Percentiles rank a stretch among this genome's conserved stretches.
Evolutionary conservation across 2,329 filamentous ascomycete genomes (phyloP).

Genomic region (Neofusicoccum kwambonambiense): DNA sequence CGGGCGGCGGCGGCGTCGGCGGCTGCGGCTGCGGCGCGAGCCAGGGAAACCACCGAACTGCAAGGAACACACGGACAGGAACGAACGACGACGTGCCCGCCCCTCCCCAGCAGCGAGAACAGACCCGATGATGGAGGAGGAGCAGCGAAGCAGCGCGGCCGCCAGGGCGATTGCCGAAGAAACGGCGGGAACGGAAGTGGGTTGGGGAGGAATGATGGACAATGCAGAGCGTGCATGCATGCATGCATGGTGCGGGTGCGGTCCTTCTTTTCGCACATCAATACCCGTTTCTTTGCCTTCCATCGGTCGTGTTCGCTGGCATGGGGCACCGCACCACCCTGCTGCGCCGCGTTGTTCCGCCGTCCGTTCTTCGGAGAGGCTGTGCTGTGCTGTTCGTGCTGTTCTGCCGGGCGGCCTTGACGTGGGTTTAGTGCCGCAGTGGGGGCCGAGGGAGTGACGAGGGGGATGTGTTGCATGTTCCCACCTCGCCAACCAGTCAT

Average conservation of each 20-base stretch:
- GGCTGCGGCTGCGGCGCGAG: too few relatives aligned
- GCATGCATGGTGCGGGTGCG: too few relatives aligned
- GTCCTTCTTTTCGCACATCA: too few relatives aligned
- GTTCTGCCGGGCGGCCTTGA: conserved; percentile 14
- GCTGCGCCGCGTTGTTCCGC: neutral
- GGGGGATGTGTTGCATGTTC: neutral
- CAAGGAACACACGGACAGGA: neutral
- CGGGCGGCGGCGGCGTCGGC: too few relatives aligned
- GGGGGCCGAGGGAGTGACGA: neutral
- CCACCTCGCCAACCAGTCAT: too few relatives aligned
- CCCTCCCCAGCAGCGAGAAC: too few relatives aligned
- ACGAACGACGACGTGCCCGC: neutral
- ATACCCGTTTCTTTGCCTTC: too few relatives aligned
- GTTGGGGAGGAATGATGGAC: neutral
- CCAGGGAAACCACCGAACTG: too few relatives aligned
- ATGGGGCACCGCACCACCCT: neutral
- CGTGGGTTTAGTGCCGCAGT: neutral
- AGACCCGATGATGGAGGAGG: too few relatives aligned
- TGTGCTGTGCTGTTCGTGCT: neutral
- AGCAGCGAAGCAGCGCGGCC: too few relatives aligned
- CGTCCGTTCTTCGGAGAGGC: neutral
- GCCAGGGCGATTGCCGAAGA: neutral
- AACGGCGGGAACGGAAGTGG: neutral
- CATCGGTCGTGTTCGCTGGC: too few relatives aligned
- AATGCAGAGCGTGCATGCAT: neutral